Evolutionary conservation across 2,329 filamentous ascomycete species (phyloP).

Genomic region (Xylaria sp.): DNA sequence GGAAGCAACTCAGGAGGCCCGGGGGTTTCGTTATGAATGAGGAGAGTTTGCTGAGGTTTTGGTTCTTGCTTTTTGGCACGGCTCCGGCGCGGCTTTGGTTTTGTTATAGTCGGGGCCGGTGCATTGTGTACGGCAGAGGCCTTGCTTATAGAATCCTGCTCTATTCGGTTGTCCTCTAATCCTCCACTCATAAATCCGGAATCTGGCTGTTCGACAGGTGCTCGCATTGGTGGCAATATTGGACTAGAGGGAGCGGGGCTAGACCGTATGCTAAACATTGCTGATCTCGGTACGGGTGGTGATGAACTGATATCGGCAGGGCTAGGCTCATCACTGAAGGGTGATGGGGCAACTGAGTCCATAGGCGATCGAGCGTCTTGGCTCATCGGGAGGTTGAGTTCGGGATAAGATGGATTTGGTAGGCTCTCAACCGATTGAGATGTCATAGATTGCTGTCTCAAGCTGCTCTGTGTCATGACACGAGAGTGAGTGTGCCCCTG

Average conservation of each 20-base stretch:
- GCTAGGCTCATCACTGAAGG: slow-evolving; percentile 65
- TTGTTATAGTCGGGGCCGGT: slow-evolving; percentile 33
- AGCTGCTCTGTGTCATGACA: slow-evolving; percentile 51
- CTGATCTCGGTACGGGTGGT: slow-evolving; percentile 75
- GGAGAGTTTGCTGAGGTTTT: slow-evolving; percentile 38
- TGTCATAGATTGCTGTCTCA: slow-evolving; percentile 67
- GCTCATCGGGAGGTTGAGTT: slow-evolving; percentile 47
- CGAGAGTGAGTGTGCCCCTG: slow-evolving; percentile 38
- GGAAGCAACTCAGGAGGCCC: slow-evolving; percentile 52
- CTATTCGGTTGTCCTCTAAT: slow-evolving; percentile 62
- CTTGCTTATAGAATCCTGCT: slow-evolving; percentile 64
- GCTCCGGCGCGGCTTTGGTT: slow-evolving; percentile 43
- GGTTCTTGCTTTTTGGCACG: slow-evolving; percentile 40
- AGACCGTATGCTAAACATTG: slow-evolving; percentile 56
- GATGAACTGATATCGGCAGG: slow-evolving; percentile 88
- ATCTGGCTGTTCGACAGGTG: slow-evolving; percentile 68
- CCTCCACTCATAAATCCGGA: slow-evolving; percentile 88
- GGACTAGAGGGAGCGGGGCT: slow-evolving; percentile 82
- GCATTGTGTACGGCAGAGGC: slow-evolving; percentile 45
- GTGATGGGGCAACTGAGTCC: slow-evolving; percentile 58
- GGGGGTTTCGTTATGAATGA: slow-evolving; percentile 50
- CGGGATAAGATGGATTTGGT: slow-evolving; percentile 37
- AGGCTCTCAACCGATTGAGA: slow-evolving; percentile 54
- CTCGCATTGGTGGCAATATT: slow-evolving; percentile 67
- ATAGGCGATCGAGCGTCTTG: slow-evolving; percentile 61